phyloP scores from a whole-genome alignment of 768 basidiomycete genomes.

The Neoboletus magnificus region DNA sequence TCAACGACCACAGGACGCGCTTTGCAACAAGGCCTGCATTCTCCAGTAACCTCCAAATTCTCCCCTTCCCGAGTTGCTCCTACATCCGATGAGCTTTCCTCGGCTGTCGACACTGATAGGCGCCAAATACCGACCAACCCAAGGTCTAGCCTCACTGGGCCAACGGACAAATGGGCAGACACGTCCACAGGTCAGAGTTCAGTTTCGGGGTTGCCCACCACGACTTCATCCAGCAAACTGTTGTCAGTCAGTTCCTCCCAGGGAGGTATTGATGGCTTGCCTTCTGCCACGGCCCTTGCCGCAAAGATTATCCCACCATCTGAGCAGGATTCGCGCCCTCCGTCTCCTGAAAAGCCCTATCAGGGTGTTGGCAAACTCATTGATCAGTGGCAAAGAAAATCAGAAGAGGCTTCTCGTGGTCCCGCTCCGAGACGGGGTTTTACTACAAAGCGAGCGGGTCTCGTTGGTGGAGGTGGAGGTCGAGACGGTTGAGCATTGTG shows the following conservation, averaged over 20 bases:
- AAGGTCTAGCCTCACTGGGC: constrained; percentile 14
- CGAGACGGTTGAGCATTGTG: constrained; percentile 20
- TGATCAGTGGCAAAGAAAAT: constrained; percentile 85
- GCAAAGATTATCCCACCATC: constrained; percentile 11
- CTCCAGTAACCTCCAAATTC: constrained; percentile 23
- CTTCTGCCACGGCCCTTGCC: constrained; percentile 3
- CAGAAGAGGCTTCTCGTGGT: constrained; percentile 47
- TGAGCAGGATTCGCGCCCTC: constrained; percentile 40
- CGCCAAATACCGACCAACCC: constrained; percentile 12
- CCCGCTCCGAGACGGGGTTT: constrained; percentile 38
- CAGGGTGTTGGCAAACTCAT: constrained; percentile 83
- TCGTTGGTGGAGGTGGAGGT: constrained; percentile 19
- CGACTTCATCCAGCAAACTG: constrained; percentile 20
- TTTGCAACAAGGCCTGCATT: constrained; percentile 18
- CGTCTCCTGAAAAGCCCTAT: constrained; percentile 76
- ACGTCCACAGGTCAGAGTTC: constrained; percentile 12
- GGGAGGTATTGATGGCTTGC: constrained; percentile 27
- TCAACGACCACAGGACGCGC: constrained; percentile 20
- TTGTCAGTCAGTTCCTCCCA: constrained; percentile 12
- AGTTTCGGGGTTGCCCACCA: constrained; percentile 23
- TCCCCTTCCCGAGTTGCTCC: constrained; percentile 20
- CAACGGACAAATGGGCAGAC: constrained; percentile 18
- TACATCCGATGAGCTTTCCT: constrained; percentile 7
- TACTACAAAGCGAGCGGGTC: constrained; percentile 40
- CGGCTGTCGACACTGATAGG: constrained; percentile 19